phyloP scores from a whole-genome alignment of 140 eudicot species.

The Bidens hawaiensis region DNA sequence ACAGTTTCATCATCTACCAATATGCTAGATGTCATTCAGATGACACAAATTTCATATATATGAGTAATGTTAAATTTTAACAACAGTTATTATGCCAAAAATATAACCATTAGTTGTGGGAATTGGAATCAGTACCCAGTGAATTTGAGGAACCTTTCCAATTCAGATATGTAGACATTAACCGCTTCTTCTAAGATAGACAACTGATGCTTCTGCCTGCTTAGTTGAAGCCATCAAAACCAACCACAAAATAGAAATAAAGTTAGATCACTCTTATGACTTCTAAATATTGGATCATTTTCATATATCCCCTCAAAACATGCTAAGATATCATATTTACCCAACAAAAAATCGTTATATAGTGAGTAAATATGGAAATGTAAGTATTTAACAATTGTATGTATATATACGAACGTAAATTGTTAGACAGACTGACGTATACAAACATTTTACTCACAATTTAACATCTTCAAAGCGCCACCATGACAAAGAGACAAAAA shows the following conservation, averaged over 20 bases:
- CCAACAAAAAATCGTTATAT: too few species aligned
- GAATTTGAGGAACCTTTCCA: slow-evolving; percentile 70
- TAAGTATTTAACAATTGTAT: too few species aligned
- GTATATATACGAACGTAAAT: too few species aligned
- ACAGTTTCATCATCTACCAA: slow-evolving; percentile 4
- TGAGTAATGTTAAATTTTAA: neutral
- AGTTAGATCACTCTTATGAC: neutral
- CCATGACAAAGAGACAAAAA: slow-evolving; percentile 69
- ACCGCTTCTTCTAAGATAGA: slow-evolving; percentile 69
- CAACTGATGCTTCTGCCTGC: slow-evolving; percentile 47
- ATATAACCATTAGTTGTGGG: neutral
- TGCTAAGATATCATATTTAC: too few species aligned
- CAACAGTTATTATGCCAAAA: neutral
- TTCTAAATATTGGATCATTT: neutral
- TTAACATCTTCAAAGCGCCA: slow-evolving; percentile 49
- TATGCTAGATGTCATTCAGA: neutral
- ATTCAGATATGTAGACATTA: slow-evolving; percentile 61
- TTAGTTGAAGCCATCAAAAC: slow-evolving; percentile 19
- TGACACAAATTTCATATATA: too few species aligned
- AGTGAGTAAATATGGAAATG: neutral
- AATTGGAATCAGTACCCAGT: slow-evolving; percentile 48
- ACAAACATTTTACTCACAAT: too few species aligned
- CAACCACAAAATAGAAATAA: slow-evolving; percentile 6
- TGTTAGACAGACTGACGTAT: too few species aligned
- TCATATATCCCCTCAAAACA: too few species aligned